phyloP scores from a whole-genome alignment of 768 basidiomycete species.

The Sporobolomyces roseus region DNA sequence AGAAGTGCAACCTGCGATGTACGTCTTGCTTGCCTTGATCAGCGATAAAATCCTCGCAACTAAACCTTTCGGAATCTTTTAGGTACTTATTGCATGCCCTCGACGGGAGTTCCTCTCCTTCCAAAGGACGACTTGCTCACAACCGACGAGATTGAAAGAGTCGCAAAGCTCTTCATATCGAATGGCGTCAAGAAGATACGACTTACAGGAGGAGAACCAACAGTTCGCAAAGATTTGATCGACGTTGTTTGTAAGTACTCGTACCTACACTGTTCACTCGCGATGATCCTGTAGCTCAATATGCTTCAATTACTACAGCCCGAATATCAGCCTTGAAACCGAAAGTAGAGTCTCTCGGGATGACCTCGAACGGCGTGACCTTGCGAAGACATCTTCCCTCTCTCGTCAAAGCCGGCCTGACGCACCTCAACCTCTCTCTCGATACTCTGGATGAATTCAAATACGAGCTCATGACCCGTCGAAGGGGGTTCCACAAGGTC shows the following conservation, averaged over 20 bases:
- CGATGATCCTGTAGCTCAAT: background rate
- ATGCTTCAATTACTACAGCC: constrained; percentile 51
- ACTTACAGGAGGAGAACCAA: constrained; percentile 84
- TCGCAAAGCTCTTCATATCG: constrained; percentile 71
- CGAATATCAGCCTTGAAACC: constrained; percentile 61
- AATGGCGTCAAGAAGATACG: constrained; percentile 82
- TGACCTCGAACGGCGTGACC: constrained; percentile 79
- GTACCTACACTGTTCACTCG: background rate
- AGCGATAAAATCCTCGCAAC: too few species aligned
- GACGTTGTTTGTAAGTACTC: constrained; percentile 56
- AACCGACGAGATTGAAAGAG: constrained; percentile 68
- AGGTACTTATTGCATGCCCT: constrained; percentile 93
- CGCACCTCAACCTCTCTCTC: constrained; percentile 66
- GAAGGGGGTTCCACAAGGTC: constrained; percentile 63
- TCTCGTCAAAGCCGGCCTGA: constrained; percentile 66
- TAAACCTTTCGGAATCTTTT: too few species aligned
- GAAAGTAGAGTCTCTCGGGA: constrained; percentile 65
- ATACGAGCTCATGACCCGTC: constrained; percentile 79
- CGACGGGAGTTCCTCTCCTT: constrained; percentile 69
- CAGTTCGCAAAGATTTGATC: constrained; percentile 68
- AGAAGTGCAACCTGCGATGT: constrained; percentile 82
- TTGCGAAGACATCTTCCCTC: constrained; percentile 68
- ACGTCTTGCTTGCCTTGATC: too few species aligned
- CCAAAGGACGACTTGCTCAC: constrained; percentile 67
- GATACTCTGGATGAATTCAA: constrained; percentile 82